Percentiles rank a stretch among this genome's conserved stretches.
Conservation (phyloP, 768 basidiomycete genomes). For the Russula abietina region DNA sequence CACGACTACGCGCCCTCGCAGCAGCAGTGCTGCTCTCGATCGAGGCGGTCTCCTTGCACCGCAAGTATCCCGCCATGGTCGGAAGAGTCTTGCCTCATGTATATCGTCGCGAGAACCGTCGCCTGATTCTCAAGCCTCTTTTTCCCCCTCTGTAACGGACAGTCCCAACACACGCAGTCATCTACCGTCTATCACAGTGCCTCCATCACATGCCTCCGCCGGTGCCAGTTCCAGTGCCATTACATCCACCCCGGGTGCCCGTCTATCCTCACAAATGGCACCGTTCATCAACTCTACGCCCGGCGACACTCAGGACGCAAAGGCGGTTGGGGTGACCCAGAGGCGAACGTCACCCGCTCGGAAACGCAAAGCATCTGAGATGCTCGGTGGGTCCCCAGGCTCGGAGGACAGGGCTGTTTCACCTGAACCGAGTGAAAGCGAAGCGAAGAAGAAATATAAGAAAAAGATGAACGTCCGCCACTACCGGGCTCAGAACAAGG, state of each 20-base stretch:
- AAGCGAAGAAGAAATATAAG: constrained; percentile 23
- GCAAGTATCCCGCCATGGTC: constrained; percentile 13
- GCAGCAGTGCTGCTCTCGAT: constrained; percentile 18
- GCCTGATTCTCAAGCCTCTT: constrained; percentile 11
- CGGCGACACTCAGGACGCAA: constrained; percentile 3
- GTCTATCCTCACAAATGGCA: neutral
- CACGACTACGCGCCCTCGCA: constrained; percentile 9
- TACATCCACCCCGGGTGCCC: neutral
- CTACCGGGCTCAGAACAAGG: constrained; percentile 23
- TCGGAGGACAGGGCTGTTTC: constrained; percentile 14
- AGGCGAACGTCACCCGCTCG: constrained; percentile 9
- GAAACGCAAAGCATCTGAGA: constrained; percentile 22
- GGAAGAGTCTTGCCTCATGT: neutral
- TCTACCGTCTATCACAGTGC: neutral
- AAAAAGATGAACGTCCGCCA: constrained; percentile 24
- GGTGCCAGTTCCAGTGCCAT: neutral
- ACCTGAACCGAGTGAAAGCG: constrained; percentile 20
- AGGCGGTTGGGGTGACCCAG: neutral
- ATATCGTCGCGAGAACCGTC: constrained; percentile 17
- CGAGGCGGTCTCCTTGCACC: neutral
- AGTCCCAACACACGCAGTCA: constrained; percentile 5
- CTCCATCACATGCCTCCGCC: neutral
- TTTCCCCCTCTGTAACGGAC: constrained; percentile 6
- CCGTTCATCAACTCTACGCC: constrained; percentile 16
- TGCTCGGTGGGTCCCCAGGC: constrained; percentile 16